phyloP scores from a whole-genome alignment of 2,329 filamentous ascomycete genomes.

The Talaromyces sp. region DNA sequence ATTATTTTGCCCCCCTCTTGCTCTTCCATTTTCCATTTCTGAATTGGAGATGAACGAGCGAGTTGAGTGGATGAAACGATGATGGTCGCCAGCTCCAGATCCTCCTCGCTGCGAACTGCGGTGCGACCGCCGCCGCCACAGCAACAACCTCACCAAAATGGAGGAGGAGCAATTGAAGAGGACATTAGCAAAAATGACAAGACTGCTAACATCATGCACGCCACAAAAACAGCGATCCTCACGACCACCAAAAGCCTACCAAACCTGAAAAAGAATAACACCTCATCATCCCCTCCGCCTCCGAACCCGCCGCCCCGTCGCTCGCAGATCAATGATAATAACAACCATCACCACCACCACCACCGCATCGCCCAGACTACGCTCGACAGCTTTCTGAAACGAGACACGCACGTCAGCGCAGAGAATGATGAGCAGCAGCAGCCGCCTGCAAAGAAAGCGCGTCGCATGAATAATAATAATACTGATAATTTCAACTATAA shows the following conservation, averaged over 20 bases:
- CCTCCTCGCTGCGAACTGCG: constrained; percentile 1
- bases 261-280: background rate
- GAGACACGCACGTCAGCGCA: background rate
- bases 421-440: background rate
- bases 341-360: background rate
- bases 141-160: background rate
- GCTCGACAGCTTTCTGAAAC: constrained; percentile 9
- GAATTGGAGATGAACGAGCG: background rate
- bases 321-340: background rate
- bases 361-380: constrained; percentile 8
- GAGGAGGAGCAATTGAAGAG: background rate
- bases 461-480: background rate
- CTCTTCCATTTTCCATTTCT: background rate
- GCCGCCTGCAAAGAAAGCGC: constrained; percentile 10
- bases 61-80: background rate
- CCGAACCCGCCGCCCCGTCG: background rate
- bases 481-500: background rate
- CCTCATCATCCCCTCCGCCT: background rate
- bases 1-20: background rate
- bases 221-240: background rate
- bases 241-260: constrained; percentile 8
- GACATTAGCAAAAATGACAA: background rate
- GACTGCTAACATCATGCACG: no score
- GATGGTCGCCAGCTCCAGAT: constrained; percentile 3
- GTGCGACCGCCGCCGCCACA: background rate